Conservation (phyloP, 2,329 filamentous ascomycete genomes). For the Penicillium sp. region DNA sequence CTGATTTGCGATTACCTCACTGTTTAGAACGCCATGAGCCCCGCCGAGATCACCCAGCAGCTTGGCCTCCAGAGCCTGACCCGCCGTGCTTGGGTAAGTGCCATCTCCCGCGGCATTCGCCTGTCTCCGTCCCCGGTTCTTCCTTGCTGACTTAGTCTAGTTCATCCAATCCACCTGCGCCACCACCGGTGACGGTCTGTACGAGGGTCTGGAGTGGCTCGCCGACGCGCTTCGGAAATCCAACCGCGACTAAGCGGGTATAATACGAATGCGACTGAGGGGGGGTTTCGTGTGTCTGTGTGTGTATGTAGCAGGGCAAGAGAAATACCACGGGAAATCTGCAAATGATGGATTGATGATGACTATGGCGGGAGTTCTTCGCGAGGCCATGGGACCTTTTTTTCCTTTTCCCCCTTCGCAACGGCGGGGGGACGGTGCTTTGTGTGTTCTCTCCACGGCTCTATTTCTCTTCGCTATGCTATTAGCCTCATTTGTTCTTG, state of each 20-base stretch:
- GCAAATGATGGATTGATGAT: conserved; percentile 39
- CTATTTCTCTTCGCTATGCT: conserved; percentile 41
- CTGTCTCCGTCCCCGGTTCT: conserved; percentile 23
- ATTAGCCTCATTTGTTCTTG: conserved; percentile 41
- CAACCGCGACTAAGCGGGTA: conserved; percentile 47
- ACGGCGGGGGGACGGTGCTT: conserved; percentile 32
- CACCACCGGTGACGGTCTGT: conserved; percentile 98
- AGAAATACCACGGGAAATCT: conserved; percentile 35
- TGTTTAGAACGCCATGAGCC: conserved; percentile 93
- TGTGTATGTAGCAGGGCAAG: conserved; percentile 25
- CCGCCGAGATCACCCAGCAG: conserved; percentile 99
- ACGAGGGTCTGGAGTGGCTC: conserved; percentile 96
- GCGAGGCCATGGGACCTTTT: conserved; percentile 28
- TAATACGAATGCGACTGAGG: conserved; percentile 32
- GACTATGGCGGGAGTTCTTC: conserved; percentile 36
- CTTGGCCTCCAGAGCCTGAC: conserved; percentile 98
- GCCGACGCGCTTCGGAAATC: conserved; percentile 76
- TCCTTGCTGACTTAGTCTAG: conserved; percentile 48
- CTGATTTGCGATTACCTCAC: conserved; percentile 30
- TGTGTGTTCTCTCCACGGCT: conserved; percentile 38
- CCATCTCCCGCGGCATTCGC: no score
- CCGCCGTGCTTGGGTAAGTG: conserved; percentile 98
- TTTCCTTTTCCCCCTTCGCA: no score
- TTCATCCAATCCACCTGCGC: conserved; percentile 99
- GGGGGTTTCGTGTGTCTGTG: conserved; percentile 1